These are phyloP conservation scores for Syncephalis fuscata DNA, from an alignment of 371 early-diverging fungal genomes.

Conservation along the genomic window DNA sequence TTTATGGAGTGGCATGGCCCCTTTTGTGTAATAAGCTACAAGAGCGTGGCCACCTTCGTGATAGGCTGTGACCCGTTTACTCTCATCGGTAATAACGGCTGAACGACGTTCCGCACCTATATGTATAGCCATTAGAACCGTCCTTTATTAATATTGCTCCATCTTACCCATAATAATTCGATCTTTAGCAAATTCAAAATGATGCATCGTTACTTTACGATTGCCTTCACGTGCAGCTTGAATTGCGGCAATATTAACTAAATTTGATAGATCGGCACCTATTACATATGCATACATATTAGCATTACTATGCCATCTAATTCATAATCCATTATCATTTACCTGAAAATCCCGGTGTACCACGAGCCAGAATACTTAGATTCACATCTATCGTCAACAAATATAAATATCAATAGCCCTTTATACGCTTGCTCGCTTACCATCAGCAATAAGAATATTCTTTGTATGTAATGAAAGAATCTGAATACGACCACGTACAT, in stretches of 20 bases:
- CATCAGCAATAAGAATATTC: constrained; percentile 32
- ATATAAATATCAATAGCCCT: too few species aligned
- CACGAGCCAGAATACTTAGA: constrained; percentile 71
- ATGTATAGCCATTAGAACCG: too few species aligned
- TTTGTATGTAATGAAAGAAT: constrained; percentile 86
- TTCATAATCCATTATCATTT: not conserved
- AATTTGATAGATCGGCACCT: constrained; percentile 90
- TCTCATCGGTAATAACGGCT: constrained; percentile 79
- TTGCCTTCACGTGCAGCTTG: constrained; percentile 69
- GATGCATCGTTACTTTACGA: constrained; percentile 45
- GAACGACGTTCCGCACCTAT: constrained; percentile 77
- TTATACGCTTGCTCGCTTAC: too few species aligned
- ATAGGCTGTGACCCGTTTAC: constrained; percentile 80
- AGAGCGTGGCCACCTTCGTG: constrained; percentile 98
- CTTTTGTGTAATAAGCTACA: constrained; percentile 81
- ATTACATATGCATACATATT: not conserved
- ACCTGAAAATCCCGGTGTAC: constrained; percentile 94
- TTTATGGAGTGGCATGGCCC: constrained; percentile 94
- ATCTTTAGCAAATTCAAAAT: constrained; percentile 94
- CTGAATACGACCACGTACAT: constrained; percentile 85
- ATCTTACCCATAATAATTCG: constrained; percentile 85
- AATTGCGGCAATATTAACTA: constrained; percentile 92
- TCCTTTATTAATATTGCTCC: too few species aligned
- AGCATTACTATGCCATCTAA: too few species aligned
- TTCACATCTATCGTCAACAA: constrained; percentile 40